These are phyloP conservation scores for Mollisia scopiformis DNA, from an alignment of 2,329 filamentous ascomycete genomes.

Conservation along the genomic window DNA sequence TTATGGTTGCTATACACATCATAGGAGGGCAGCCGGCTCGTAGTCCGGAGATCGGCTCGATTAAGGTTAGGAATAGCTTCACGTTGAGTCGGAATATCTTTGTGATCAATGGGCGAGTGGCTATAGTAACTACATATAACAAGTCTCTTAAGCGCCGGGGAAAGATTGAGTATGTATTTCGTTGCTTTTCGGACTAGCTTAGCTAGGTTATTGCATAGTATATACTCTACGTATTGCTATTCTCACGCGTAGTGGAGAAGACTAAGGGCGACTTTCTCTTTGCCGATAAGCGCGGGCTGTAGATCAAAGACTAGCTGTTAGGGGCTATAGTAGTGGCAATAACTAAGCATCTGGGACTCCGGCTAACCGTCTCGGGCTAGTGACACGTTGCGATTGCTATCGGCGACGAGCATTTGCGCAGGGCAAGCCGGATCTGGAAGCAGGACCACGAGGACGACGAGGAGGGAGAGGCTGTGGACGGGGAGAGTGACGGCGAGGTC, in stretches of 20 bases:
- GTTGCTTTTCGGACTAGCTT: background rate
- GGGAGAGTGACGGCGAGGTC: constrained; percentile 2
- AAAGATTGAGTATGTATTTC: constrained; percentile 15
- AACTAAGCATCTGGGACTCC: constrained; percentile 8
- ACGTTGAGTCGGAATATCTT: constrained; percentile 14
- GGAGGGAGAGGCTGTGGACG: background rate
- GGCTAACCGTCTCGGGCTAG: background rate
- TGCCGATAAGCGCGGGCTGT: background rate
- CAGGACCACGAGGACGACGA: constrained; percentile 3
- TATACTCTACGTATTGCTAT: constrained; percentile 1
- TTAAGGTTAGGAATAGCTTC: constrained; percentile 17
- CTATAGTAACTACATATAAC: constrained; percentile 13
- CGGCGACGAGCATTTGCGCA: background rate
- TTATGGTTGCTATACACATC: constrained; percentile 9
- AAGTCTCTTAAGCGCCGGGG: constrained; percentile 7
- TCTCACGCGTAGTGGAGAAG: constrained; percentile 4
- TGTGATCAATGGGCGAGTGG: constrained; percentile 13
- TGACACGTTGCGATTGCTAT: constrained; percentile 10
- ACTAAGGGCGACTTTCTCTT: constrained; percentile 1
- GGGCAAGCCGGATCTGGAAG: constrained; percentile 5
- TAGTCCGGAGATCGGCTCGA: constrained; percentile 6
- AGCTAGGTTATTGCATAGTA: constrained; percentile 10
- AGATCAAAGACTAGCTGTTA: background rate
- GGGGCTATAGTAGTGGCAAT: background rate
- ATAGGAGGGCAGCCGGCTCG: constrained; percentile 6